Evolutionary conservation across 164 flowering plant species (phyloP).

Genomic region (Chloranthus sessilifolius): DNA sequence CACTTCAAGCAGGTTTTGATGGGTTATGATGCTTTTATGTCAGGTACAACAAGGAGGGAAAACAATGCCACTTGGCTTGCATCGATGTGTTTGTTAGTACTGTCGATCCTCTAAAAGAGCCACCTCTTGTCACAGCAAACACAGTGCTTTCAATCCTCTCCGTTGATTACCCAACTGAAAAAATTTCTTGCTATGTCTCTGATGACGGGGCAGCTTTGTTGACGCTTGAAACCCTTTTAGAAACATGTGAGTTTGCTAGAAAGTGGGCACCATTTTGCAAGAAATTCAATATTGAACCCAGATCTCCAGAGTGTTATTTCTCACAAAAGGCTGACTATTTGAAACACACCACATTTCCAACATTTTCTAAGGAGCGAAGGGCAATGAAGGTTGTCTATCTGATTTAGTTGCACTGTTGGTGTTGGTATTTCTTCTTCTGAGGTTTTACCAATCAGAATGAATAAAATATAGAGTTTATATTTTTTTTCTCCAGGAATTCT

Average conservation of each 20-base stretch:
- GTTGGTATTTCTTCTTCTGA: not conserved
- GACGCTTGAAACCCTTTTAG: constrained; percentile 15
- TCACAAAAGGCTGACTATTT: constrained; percentile 17
- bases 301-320: constrained; percentile 19
- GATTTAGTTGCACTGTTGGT: not conserved
- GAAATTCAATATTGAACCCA: constrained; percentile 15
- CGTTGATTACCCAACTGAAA: constrained; percentile 21
- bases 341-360: constrained; percentile 7
- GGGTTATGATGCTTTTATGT: not conserved
- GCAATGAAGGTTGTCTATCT: constrained; percentile 10
- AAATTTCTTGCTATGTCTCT: constrained; percentile 23
- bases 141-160: constrained; percentile 19
- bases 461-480: not conserved
- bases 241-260: constrained; percentile 16
- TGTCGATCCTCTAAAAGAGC: constrained; percentile 19
- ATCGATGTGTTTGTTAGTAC: constrained; percentile 16
- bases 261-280: constrained; percentile 20
- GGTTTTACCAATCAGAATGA: not conserved
- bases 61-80: constrained; percentile 9
- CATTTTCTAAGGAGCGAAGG: constrained; percentile 17
- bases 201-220: constrained; percentile 20
- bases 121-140: constrained; percentile 18
- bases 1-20: not conserved
- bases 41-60: constrained; percentile 15
- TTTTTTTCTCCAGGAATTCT: too few relatives aligned